Conservation (phyloP, 2,329 filamentous ascomycete genomes). For the Conoideocrella luteorostrata region DNA sequence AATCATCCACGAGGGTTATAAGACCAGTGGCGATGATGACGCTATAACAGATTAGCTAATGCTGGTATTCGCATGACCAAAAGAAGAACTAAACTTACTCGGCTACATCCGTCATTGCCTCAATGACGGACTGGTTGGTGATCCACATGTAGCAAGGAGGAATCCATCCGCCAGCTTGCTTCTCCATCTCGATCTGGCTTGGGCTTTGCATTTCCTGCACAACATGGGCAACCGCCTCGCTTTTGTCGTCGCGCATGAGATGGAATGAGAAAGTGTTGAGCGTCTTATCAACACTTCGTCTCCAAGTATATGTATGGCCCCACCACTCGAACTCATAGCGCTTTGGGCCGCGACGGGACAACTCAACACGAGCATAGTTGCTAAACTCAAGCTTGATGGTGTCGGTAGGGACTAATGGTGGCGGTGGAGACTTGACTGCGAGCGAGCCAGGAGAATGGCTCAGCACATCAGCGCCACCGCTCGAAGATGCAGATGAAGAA, state of each 20-base stretch:
- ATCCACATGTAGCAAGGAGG: constrained; percentile 90
- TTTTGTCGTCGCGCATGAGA: constrained; percentile 60
- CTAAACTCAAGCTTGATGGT: constrained; percentile 89
- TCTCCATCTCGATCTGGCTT: constrained; percentile 64
- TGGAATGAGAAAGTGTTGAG: constrained; percentile 69
- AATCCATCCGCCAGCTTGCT: constrained; percentile 78
- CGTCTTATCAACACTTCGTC: constrained; percentile 65
- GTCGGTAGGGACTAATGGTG: constrained; percentile 55
- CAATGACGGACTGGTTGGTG: constrained; percentile 64
- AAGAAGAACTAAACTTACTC: constrained; percentile 55
- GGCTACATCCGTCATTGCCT: constrained; percentile 69
- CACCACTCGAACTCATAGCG: constrained; percentile 92
- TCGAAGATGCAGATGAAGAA: not conserved
- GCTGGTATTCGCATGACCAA: too few relatives aligned
- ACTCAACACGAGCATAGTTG: constrained; percentile 89
- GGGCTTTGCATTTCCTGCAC: constrained; percentile 71
- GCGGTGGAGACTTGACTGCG: constrained; percentile 17
- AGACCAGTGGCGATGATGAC: constrained; percentile 87
- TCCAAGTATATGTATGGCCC: constrained; percentile 82
- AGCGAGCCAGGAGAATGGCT: constrained; percentile 1
- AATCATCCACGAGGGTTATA: constrained; percentile 82
- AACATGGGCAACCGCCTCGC: constrained; percentile 68
- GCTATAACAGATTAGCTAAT: constrained; percentile 39
- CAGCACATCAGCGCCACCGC: not conserved
- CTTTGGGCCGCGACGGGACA: constrained; percentile 65